Base-by-base conservation (phyloP, 1,284 basidiomycete genomes). In the Leccinum pachyderme region DNA sequence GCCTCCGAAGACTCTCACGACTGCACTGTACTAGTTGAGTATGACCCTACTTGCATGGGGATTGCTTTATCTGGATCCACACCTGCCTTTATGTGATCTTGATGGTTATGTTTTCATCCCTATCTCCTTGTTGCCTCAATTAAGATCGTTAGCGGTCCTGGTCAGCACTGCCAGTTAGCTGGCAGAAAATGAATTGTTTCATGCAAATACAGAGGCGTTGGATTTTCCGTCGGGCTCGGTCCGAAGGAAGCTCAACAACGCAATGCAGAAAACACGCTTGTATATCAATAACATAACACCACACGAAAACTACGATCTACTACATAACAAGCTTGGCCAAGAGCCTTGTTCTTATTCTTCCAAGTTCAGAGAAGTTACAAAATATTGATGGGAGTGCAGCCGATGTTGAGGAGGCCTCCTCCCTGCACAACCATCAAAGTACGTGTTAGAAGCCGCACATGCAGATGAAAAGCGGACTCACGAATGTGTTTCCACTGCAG, bases 401-500 rank as follows among this genome's bases (percentile, higher is more conserved):
- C 57, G 18, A 57, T 24, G 44, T 3, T 11, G 25, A 61, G 43
- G 12, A 52, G 22, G 24, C 62, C 60, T 8, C 13, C 41, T n/a
- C 18, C 5, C 4, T 13, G 15, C 33, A 18, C 43, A 29, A 33
- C n/a, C n/a, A n/a, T n/a, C n/a, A n/a, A n/a, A n/a, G 27, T 24
- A 25, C 1, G 3, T 1, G 1, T 47, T 37, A 57, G 39, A 44
- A 12, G 27, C 44, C 8, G 12, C 3, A 7, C 15, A 24, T 33
- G 37, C 3, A 4, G 24, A 18, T 0, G 8, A 4, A 31, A 31
- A 27, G 13, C 35, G 4, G 22, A 61, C 65, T 55, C 24, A 67
- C 65, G 5, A 52, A 57, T 3, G 3, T 31, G 24, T 61, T 32
- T 2, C 54, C 55, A n/a, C 32, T 52, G 43, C 63, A 65, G 49